A percentile compares a stretch with the other conserved stretches of the same genome.
Conservation (phyloP, 139 green algal genomes). For the Chlorella sp. region DNA sequence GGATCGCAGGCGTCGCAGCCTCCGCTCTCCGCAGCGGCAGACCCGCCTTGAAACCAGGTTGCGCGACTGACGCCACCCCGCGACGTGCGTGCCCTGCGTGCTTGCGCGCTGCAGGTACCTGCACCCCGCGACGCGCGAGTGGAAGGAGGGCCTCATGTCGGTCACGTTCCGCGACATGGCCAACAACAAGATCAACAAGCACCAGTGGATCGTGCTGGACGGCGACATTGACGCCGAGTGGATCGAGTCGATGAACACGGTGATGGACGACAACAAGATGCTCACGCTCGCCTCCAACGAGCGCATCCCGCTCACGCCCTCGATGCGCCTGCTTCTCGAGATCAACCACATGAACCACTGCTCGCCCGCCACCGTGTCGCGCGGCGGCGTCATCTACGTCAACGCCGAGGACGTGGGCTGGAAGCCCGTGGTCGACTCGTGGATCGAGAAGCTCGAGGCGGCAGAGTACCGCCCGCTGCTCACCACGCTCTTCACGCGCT, state of each 20-base stretch:
- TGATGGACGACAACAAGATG: slow-evolving; percentile 72
- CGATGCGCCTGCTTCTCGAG: slow-evolving; percentile 82
- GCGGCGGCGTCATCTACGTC: slow-evolving; percentile 88
- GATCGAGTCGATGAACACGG: slow-evolving; percentile 93
- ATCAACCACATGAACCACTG: slow-evolving; percentile 80
- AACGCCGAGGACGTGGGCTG: slow-evolving; percentile 84
- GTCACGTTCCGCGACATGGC: slow-evolving; percentile 82
- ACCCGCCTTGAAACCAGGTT: too few relatives aligned
- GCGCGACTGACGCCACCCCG: too few relatives aligned
- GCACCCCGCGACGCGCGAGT: slow-evolving; percentile 68
- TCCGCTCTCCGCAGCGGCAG: background rate
- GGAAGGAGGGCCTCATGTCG: slow-evolving; percentile 89
- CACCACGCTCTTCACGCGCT: slow-evolving; percentile 75
- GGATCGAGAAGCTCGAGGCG: slow-evolving; percentile 73
- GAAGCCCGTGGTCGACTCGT: slow-evolving; percentile 75
- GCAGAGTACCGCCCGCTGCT: slow-evolving; percentile 71
- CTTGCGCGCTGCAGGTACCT: slow-evolving; percentile 8
- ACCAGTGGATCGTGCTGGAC: slow-evolving; percentile 95
- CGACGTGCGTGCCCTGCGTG: background rate
- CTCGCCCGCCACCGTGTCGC: slow-evolving; percentile 86
- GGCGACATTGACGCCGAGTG: slow-evolving; percentile 92
- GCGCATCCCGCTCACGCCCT: slow-evolving; percentile 80
- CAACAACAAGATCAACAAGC: slow-evolving; percentile 75
- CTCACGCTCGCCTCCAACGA: slow-evolving; percentile 90
- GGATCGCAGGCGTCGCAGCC: too few relatives aligned